These are phyloP conservation scores for Malus sieversii DNA, from an alignment of 306 rosid genomes.

Conservation along the genomic window DNA sequence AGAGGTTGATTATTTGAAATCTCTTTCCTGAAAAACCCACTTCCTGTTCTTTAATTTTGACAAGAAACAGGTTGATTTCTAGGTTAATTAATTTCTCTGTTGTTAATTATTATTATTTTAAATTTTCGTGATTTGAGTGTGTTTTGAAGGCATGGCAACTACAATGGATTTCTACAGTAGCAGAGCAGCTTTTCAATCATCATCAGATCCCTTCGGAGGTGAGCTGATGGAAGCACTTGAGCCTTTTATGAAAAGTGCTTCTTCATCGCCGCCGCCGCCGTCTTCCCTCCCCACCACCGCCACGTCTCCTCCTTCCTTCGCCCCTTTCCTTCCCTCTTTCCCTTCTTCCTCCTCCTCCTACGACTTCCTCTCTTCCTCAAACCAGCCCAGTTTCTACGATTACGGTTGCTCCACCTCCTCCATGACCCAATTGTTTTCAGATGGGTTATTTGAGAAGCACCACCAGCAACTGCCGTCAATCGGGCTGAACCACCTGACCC, in stretches of 20 bases:
- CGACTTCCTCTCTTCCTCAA: background rate
- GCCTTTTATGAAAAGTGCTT: constrained; percentile 91
- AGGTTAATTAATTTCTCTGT: background rate
- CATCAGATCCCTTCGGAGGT: constrained; percentile 56
- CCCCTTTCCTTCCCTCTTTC: constrained; percentile 4
- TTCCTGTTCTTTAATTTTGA: constrained; percentile 60
- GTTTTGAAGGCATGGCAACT: constrained; percentile 50
- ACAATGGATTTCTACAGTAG: constrained; percentile 59
- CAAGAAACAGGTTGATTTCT: constrained; percentile 44
- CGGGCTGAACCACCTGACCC: constrained; percentile 58
- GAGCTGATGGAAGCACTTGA: constrained; percentile 97
- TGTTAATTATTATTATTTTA: no score
- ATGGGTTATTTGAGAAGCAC: constrained; percentile 29
- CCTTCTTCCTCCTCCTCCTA: constrained; percentile 9
- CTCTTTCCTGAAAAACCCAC: constrained; percentile 27
- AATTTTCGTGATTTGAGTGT: background rate
- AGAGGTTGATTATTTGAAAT: constrained; percentile 79
- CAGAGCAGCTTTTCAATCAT: constrained; percentile 29
- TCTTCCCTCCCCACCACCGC: background rate
- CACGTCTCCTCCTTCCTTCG: constrained; percentile 8
- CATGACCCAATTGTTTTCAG: constrained; percentile 34
- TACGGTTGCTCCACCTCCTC: constrained; percentile 32
- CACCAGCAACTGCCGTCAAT: constrained; percentile 31
- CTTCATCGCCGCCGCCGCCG: constrained; percentile 26
- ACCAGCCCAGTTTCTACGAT: constrained; percentile 27